phyloP scores from a whole-genome alignment of 208 protist species.

The Leishmania mexicana region DNA sequence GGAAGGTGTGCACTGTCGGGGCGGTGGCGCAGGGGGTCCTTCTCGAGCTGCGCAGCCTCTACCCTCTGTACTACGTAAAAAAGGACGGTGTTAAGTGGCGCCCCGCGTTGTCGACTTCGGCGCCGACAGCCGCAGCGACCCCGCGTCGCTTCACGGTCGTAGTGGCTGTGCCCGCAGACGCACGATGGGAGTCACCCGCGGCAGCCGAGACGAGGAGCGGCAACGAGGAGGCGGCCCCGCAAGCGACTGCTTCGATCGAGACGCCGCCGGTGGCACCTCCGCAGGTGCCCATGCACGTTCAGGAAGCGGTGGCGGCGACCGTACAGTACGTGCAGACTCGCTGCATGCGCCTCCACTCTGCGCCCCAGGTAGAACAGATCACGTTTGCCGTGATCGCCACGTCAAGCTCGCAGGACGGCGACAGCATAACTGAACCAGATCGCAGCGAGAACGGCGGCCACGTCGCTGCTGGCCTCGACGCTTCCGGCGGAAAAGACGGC shows the following conservation, averaged over 20 bases:
- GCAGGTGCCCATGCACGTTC: neutral
- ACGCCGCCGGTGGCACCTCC: neutral
- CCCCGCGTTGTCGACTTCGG: neutral
- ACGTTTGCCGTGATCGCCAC: constrained; percentile 13
- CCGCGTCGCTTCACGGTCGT: constrained; percentile 27
- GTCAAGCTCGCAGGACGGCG: constrained; percentile 3
- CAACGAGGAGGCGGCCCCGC: constrained; percentile 1
- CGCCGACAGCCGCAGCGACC: neutral
- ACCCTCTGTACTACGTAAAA: constrained; percentile 69
- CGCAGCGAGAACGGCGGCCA: neutral
- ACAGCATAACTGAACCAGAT: neutral
- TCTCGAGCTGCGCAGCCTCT: constrained; percentile 21
- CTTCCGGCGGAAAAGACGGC: neutral
- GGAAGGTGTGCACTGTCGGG: constrained; percentile 53
- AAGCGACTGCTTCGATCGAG: neutral
- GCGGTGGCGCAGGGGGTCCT: constrained; percentile 37
- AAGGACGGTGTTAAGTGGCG: constrained; percentile 57
- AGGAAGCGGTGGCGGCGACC: constrained; percentile 8
- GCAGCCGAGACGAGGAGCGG: neutral
- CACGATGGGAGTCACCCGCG: neutral
- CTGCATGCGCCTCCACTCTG: constrained; percentile 5
- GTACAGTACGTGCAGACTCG: constrained; percentile 20
- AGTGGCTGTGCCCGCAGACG: constrained; percentile 10
- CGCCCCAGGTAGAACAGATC: constrained; percentile 4
- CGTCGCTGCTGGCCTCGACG: neutral